Base-by-base conservation (phyloP, 2,329 filamentous ascomycete genomes). In the Nannizziopsis arthrosporioides region DNA sequence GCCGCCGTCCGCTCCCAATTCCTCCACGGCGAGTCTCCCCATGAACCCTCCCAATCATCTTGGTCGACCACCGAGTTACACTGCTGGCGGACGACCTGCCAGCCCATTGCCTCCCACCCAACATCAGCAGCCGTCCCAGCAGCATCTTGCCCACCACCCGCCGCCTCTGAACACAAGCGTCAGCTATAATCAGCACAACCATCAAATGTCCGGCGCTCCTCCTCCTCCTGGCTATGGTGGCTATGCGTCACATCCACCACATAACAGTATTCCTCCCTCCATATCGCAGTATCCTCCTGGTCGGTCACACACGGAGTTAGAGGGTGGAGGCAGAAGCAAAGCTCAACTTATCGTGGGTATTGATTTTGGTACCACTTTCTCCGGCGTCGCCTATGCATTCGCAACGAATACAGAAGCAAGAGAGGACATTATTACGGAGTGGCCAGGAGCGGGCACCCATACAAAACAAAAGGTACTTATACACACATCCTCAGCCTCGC, bases 341-440 rank as follows among this genome's bases (percentile, higher is more conserved):
- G 85, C 92, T 46, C 92, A 96, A 73, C 75, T 98, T 61, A 98
- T 98, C 66, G 92, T 98, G 48, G 92, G 92, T 57, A 96, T 98
- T 64, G 92, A 98, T 70, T 98, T 98, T 75, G 92, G 92, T 56
- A 98, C 92, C 14, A 98, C 92, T 4, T 98, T 96, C 67, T 96
- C 92, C 2, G 92, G 92, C 64, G 90, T 96, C 54, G 89, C 89
- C 30, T 98, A 95, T 64, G 82, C 82, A 38, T 85, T 85, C 69
- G 89, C 89, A 53, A 95, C 90, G 51, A 95, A 95, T 70, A 94
- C 90, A 58, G 89, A 95, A 68, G 88, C 89, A 52, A 93, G 94
- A 67, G 92, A 96, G 69, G 90, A 96, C 67, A 96, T 96, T 60
- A 98, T 98, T 60, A 93, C 90, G 54, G 92, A 98, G 71, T 98